Percentiles rank a stretch among this genome's conserved stretches.
phyloP scores from a whole-genome alignment of 2,329 filamentous ascomycete genomes.

The Ophiostoma quercus region DNA sequence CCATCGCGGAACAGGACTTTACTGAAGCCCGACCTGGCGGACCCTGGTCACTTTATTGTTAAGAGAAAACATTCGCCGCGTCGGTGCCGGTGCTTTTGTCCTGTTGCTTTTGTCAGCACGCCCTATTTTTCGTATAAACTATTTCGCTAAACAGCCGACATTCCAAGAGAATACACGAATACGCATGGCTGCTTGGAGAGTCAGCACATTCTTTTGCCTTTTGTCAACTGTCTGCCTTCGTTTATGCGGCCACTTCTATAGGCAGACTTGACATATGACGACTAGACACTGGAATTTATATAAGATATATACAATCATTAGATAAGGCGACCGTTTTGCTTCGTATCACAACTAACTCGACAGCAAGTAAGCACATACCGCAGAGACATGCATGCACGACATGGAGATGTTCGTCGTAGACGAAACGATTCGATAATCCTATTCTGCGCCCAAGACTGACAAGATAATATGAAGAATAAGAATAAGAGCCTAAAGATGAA shows the following conservation, averaged over 20 bases:
- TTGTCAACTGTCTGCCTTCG: too few species aligned
- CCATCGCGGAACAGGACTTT: conserved; percentile 4
- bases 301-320: too few species aligned
- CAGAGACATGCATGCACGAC: neutral
- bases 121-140: neutral
- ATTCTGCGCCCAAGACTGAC: neutral
- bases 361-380: too few species aligned
- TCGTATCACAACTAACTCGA: too few species aligned
- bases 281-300: too few species aligned
- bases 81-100: neutral
- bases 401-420: neutral
- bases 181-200: too few species aligned
- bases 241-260: too few species aligned
- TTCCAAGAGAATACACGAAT: too few species aligned
- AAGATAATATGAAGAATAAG: neutral
- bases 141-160: neutral
- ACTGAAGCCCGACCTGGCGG: neutral
- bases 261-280: too few species aligned
- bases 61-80: neutral
- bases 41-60: neutral
- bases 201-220: too few species aligned
- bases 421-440: neutral
- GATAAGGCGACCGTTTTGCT: too few species aligned
- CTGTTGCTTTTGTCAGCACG: neutral
- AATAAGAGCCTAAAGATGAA: too few species aligned